Evolutionary conservation across 1,284 basidiomycete species (phyloP).

Genomic region (Sutorius eximius): DNA sequence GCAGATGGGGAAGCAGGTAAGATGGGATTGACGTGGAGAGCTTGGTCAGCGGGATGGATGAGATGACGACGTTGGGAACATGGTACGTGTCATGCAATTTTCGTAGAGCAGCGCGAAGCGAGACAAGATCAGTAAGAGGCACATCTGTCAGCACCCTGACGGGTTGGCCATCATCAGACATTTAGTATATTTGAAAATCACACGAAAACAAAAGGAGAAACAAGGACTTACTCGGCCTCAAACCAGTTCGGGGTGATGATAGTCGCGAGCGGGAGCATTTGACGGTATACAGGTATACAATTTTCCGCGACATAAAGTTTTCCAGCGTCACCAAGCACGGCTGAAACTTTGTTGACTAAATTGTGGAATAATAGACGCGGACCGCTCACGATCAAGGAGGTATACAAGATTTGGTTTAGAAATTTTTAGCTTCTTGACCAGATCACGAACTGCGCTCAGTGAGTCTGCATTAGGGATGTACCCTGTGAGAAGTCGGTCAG

Average conservation of each 20-base stretch:
- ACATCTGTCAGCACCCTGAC: slow-evolving; percentile 72
- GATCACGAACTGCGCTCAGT: slow-evolving; percentile 62
- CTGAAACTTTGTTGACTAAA: slow-evolving; percentile 62
- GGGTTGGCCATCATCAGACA: slow-evolving; percentile 9
- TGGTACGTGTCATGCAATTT: slow-evolving; percentile 74
- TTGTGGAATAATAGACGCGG: slow-evolving; percentile 5
- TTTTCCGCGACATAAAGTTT: slow-evolving; percentile 85
- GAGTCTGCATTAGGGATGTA: slow-evolving; percentile 89
- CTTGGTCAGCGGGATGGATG: slow-evolving; percentile 78
- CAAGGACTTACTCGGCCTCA: slow-evolving; percentile 83
- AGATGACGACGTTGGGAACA: slow-evolving; percentile 89
- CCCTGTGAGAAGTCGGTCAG: slow-evolving; percentile 74
- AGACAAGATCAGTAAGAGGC: slow-evolving; percentile 61
- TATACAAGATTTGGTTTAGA: slow-evolving; percentile 70
- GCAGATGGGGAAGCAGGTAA: slow-evolving; percentile 35
- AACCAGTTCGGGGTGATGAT: slow-evolving; percentile 99
- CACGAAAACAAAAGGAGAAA: too few species aligned
- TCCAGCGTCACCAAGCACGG: slow-evolving; percentile 90
- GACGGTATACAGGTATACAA: slow-evolving; percentile 86
- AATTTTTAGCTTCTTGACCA: slow-evolving; percentile 62
- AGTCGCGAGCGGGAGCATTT: slow-evolving; percentile 77
- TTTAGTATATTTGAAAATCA: neutral
- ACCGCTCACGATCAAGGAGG: slow-evolving; percentile 81
- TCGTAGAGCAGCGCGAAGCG: slow-evolving; percentile 69
- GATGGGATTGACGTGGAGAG: slow-evolving; percentile 51